These are phyloP conservation scores for Haematococcus sp. DNA, from an alignment of 139 green algal species.

Conservation along the genomic window DNA sequence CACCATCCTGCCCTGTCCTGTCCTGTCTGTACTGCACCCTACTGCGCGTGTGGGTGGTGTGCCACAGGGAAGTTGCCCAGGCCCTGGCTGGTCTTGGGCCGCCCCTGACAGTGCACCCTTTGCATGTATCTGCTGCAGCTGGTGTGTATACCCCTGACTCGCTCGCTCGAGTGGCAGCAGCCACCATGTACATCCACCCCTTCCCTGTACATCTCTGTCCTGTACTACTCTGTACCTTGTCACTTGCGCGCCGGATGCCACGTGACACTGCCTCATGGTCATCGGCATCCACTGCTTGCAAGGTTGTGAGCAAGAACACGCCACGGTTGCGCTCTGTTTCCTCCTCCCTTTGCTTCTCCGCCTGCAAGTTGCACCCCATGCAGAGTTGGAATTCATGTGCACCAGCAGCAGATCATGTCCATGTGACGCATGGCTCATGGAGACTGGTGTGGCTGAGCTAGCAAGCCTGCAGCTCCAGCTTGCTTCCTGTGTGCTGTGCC, in stretches of 20 bases:
- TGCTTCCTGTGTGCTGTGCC: too few relatives aligned
- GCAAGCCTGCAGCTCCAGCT: background rate
- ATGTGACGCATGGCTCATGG: background rate
- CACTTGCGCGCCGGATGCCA: constrained; percentile 57
- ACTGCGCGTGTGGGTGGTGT: too few relatives aligned
- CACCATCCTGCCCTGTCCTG: too few relatives aligned
- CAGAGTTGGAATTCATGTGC: background rate
- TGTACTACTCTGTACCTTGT: constrained; percentile 49
- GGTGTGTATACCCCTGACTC: too few relatives aligned
- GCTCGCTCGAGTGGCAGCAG: too few relatives aligned
- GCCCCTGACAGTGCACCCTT: too few relatives aligned
- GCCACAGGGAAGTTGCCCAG: too few relatives aligned
- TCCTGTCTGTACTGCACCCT: too few relatives aligned
- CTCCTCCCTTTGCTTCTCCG: constrained; percentile 3
- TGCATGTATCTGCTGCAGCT: too few relatives aligned
- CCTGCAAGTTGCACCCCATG: background rate
- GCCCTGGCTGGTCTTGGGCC: too few relatives aligned
- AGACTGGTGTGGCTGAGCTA: background rate
- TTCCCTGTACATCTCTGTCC: background rate
- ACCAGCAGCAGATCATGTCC: background rate
- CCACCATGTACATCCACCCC: too few relatives aligned
- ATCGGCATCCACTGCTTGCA: constrained; percentile 44
- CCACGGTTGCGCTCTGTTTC: constrained; percentile 54
- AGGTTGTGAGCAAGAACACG: constrained; percentile 41
- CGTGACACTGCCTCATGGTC: constrained; percentile 24